phyloP scores from a whole-genome alignment of 148 eudicot genomes.

The Fagopyrum esculentum region DNA sequence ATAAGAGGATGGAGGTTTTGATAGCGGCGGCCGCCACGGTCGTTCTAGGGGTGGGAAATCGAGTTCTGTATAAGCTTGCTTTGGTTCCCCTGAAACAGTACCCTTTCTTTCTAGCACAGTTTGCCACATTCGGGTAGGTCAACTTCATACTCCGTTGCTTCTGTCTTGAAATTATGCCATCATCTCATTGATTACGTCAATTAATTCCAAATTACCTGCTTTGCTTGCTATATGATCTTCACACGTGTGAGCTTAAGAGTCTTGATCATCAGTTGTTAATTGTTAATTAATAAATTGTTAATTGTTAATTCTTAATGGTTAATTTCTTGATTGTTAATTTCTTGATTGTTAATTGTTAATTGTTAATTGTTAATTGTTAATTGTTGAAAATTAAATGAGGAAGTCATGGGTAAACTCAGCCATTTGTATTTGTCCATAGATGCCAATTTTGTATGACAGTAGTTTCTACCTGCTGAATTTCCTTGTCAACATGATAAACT shows the following conservation, averaged over 20 bases:
- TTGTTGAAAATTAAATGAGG: neutral
- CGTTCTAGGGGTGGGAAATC: slow-evolving; percentile 83
- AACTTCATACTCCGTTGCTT: neutral
- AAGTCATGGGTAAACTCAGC: neutral
- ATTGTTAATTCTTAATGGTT: no score
- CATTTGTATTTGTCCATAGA: slow-evolving; percentile 3
- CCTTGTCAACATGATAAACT: slow-evolving; percentile 4
- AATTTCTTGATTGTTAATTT: neutral
- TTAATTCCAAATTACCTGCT: neutral
- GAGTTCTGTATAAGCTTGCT: slow-evolving; percentile 85
- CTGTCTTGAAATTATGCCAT: neutral
- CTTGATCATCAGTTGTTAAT: neutral
- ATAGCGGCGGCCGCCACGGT: slow-evolving; percentile 65
- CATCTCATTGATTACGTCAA: neutral
- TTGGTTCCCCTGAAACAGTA: slow-evolving; percentile 80
- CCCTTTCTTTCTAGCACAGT: slow-evolving; percentile 94
- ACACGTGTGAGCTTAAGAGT: neutral
- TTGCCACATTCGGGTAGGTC: slow-evolving; percentile 89
- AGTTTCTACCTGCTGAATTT: neutral
- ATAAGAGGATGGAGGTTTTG: slow-evolving; percentile 37
- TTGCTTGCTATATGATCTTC: neutral
- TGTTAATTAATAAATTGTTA: neutral
- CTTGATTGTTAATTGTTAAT: neutral
- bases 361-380: neutral
- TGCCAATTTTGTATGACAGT: neutral